Conservation (phyloP, 2,329 filamentous ascomycete genomes). For the Fusarium zealandicum region DNA sequence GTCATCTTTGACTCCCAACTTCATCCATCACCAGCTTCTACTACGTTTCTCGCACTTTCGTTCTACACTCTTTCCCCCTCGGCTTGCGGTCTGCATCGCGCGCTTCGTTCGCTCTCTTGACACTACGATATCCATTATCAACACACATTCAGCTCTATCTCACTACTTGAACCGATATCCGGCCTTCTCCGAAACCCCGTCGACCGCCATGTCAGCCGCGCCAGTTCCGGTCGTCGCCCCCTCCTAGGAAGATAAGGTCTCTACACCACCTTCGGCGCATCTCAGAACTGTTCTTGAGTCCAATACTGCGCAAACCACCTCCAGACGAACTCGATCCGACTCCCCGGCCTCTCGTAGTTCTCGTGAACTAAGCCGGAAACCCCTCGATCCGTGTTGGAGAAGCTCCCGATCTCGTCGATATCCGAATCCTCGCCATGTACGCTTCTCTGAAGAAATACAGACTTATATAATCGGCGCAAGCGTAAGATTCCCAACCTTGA, state of each 20-base stretch:
- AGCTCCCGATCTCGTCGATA: not conserved
- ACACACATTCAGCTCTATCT: not conserved
- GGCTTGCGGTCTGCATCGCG: not conserved
- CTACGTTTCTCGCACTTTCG: not conserved
- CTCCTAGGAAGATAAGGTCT: slow-evolving; percentile 1
- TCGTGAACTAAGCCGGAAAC: not conserved
- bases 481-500: not conserved
- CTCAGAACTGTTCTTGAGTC: not conserved
- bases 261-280: not conserved
- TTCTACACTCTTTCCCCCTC: not conserved
- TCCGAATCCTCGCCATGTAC: not conserved
- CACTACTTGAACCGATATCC: not conserved
- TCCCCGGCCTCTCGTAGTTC: not conserved
- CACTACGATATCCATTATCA: not conserved
- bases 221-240: not conserved
- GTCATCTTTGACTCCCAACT: not conserved
- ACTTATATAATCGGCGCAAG: slow-evolving; percentile 3
- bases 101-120: not conserved
- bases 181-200: not conserved
- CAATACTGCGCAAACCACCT: not conserved
- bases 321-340: not conserved
- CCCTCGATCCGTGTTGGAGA: not conserved
- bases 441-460: slow-evolving; percentile 3
- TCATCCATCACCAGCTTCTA: not conserved
- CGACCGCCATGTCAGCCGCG: not conserved